A percentile compares a stretch with the other conserved stretches of the same genome.
These are phyloP conservation scores for Amyloporia xantha DNA, from an alignment of 768 basidiomycete species.

Conservation along the genomic window DNA sequence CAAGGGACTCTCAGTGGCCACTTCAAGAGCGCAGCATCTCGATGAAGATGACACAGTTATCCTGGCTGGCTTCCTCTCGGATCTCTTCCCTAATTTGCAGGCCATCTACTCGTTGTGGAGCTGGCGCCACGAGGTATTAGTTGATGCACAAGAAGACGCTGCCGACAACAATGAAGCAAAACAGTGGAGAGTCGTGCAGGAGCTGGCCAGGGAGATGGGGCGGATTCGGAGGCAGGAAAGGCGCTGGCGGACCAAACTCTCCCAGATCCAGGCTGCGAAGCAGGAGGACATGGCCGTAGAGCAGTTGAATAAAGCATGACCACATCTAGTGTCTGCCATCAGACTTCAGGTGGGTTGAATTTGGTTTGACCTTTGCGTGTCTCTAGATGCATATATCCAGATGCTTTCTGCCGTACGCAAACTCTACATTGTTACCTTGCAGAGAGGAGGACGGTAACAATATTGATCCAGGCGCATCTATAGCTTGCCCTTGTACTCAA, in stretches of 20 bases:
- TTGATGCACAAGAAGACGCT: background rate
- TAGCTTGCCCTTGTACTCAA: no score
- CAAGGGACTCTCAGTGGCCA: slow-evolving; percentile 1
- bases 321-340: no score
- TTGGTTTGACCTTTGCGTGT: no score
- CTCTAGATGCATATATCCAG: no score
- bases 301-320: no score
- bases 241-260: background rate
- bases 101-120: slow-evolving; percentile 5
- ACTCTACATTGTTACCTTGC: no score
- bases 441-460: no score
- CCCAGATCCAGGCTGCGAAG: background rate
- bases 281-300: no score
- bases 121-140: background rate
- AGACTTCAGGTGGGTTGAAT: no score
- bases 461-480: no score
- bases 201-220: slow-evolving; percentile 6
- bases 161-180: background rate
- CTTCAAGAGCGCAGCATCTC: background rate
- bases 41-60: background rate
- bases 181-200: background rate
- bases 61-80: slow-evolving; percentile 9
- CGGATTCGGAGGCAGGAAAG: slow-evolving; percentile 8
- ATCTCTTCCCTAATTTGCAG: slow-evolving; percentile 7
- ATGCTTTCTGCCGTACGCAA: no score